A percentile compares a stretch with the other conserved stretches of the same genome.
These are phyloP conservation scores for Sisymbrium altissimum DNA, from an alignment of 345 rosid genomes.

Conservation along the genomic window DNA sequence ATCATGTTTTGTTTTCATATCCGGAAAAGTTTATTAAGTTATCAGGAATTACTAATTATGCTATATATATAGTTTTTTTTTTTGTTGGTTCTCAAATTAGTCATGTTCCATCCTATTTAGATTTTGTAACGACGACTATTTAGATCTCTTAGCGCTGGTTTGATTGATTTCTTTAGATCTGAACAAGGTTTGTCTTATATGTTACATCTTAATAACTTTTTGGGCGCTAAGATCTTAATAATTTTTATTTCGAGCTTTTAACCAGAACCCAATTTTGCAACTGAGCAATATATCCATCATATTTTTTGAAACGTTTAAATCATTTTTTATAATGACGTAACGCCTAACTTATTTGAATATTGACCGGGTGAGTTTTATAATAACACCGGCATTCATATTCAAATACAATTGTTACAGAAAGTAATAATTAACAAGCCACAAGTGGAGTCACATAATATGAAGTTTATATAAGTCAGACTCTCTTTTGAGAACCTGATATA, in stretches of 20 bases:
- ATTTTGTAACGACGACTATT: not conserved
- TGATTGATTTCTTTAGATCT: not conserved
- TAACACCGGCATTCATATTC: constrained; percentile 7
- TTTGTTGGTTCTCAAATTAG: not conserved
- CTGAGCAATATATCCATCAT: not conserved
- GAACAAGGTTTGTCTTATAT: not conserved
- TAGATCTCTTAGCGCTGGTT: not conserved
- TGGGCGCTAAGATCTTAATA: not conserved
- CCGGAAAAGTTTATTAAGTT: not conserved
- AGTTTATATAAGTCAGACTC: not conserved
- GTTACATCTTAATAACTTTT: not conserved
- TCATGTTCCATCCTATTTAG: not conserved
- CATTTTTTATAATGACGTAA: not conserved
- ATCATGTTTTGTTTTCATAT: not conserved
- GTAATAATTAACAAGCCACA: not conserved
- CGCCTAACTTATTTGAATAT: constrained; percentile 9
- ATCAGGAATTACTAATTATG: not conserved
- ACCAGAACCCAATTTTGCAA: constrained; percentile 1
- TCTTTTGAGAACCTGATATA: not conserved
- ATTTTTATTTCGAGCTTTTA: not conserved
- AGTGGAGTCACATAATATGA: constrained; percentile 7
- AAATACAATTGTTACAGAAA: not conserved
- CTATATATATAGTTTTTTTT: too few relatives aligned
- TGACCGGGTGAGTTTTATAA: constrained; percentile 11
- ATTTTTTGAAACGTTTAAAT: not conserved